Conservation (phyloP, 2,329 filamentous ascomycete species). For the Oidium heveae region DNA sequence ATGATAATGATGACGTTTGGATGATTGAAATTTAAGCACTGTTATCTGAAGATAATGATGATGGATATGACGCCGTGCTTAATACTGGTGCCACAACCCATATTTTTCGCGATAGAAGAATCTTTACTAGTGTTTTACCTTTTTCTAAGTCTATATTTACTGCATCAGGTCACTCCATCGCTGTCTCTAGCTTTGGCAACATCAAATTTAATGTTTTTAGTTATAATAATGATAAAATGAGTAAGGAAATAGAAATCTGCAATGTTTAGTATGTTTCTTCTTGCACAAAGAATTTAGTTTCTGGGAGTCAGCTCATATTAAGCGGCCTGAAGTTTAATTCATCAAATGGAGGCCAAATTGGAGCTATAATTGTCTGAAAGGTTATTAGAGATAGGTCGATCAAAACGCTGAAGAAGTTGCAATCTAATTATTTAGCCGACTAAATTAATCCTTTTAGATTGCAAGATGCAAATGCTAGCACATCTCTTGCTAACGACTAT, state of each 20-base stretch:
- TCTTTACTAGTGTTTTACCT: background rate
- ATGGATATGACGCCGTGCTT: background rate
- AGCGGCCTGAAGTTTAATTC: background rate
- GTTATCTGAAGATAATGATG: background rate
- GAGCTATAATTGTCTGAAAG: background rate
- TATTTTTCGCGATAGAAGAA: background rate
- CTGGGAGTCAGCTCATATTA: background rate
- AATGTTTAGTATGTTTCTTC: background rate
- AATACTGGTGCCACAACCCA: background rate
- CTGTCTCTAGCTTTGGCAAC: background rate
- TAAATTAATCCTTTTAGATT: background rate
- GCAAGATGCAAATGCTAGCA: background rate
- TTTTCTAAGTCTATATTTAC: background rate
- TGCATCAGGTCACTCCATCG: background rate
- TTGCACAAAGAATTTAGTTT: background rate
- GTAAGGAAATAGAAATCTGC: background rate
- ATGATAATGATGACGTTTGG: background rate
- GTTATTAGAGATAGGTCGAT: background rate
- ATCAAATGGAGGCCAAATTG: background rate
- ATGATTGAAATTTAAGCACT: background rate
- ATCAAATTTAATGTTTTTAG: background rate
- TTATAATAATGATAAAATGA: background rate
- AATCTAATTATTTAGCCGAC: background rate
- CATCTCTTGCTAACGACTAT: background rate
- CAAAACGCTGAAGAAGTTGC: background rate